Evolutionary conservation across 78 protist genomes (phyloP).

Genomic region (Dictyostelium firmibasis): DNA sequence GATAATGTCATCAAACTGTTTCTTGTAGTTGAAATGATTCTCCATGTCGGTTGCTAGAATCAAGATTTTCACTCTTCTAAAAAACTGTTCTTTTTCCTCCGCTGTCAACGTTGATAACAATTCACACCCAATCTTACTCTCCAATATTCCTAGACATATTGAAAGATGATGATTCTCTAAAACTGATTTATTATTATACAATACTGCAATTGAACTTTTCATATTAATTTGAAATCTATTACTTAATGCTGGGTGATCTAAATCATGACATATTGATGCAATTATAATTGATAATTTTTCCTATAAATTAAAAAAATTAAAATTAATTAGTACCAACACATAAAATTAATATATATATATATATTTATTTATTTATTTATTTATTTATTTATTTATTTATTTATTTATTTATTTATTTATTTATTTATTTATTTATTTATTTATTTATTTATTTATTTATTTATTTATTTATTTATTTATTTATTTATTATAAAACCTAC

Average conservation of each 20-base stretch:
- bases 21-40: constrained; percentile 23
- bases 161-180: constrained; percentile 92
- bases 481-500: constrained; percentile 3
- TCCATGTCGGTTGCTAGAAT: constrained; percentile 81
- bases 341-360: too few relatives aligned
- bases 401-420: too few relatives aligned
- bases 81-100: neutral
- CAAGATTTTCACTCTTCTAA: constrained; percentile 7
- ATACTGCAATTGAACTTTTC: constrained; percentile 78
- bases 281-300: constrained; percentile 81
- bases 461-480: too few relatives aligned
- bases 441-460: too few relatives aligned
- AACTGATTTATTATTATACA: constrained; percentile 87
- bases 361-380: too few relatives aligned
- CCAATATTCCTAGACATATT: constrained; percentile 3
- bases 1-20: constrained; percentile 21
- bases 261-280: constrained; percentile 90
- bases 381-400: too few relatives aligned
- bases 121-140: neutral
- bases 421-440: too few relatives aligned
- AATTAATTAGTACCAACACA: too few relatives aligned
- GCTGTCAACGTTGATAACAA: constrained; percentile 2
- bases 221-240: constrained; percentile 86
- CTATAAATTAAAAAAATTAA: neutral
- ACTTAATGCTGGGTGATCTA: constrained; percentile 93